Evolutionary conservation across 2,329 filamentous ascomycete genomes (phyloP).

Genomic region (Podosphaera fusca): DNA sequence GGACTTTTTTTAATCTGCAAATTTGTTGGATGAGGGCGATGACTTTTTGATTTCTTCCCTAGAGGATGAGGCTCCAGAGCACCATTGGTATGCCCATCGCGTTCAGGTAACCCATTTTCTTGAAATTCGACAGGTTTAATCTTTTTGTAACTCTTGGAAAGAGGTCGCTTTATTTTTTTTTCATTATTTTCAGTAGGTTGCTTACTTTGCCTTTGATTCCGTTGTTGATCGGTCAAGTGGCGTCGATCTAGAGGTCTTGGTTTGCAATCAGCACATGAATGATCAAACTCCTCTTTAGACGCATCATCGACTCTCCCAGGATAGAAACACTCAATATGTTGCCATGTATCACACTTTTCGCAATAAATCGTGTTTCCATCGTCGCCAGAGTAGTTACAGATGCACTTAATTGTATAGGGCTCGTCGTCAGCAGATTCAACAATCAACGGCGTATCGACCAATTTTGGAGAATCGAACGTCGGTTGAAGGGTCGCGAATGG

Average conservation of each 20-base stretch:
- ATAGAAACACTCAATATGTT: conserved; percentile 95
- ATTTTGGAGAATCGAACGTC: conserved; percentile 6
- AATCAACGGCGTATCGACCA: conserved; percentile 11
- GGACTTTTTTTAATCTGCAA: conserved; percentile 45
- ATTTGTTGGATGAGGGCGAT: conserved; percentile 54
- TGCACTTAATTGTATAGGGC: conserved; percentile 92
- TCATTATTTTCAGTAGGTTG: conserved; percentile 27
- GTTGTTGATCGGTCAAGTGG: conserved; percentile 52
- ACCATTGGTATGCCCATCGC: conserved; percentile 24
- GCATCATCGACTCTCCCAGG: conserved; percentile 46
- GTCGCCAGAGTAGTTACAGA: conserved; percentile 81
- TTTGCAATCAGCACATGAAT: conserved; percentile 76
- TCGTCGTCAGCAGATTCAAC: conserved; percentile 42
- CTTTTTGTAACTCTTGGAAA: conserved; percentile 71
- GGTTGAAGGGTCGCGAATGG: conserved; percentile 15
- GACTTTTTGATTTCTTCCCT: conserved; percentile 61
- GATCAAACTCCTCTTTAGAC: conserved; percentile 47
- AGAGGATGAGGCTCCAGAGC: conserved; percentile 29
- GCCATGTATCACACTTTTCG: conserved; percentile 90
- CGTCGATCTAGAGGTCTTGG: conserved; percentile 52
- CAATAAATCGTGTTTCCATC: conserved; percentile 96
- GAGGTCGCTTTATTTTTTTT: conserved; percentile 50
- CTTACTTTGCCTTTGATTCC: conserved; percentile 32
- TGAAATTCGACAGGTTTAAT: conserved; percentile 53
- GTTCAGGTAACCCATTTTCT: conserved; percentile 42